Evolutionary conservation across 306 rosid genomes (phyloP).

Genomic region (Cucumis hystrix): DNA sequence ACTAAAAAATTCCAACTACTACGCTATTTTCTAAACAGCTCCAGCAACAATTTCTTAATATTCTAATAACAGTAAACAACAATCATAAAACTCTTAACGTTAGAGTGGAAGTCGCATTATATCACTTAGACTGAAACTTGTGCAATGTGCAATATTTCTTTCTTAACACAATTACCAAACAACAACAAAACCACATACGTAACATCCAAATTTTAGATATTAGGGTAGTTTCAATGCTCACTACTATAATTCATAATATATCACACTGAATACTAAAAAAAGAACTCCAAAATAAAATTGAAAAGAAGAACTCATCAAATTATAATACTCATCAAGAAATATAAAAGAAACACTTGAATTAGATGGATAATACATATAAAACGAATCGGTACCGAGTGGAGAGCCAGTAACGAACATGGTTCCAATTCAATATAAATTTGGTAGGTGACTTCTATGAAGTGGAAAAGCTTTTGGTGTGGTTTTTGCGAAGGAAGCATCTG

Average conservation of each 20-base stretch:
- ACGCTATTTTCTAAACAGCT: background rate
- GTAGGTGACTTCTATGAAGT: slow-evolving; percentile 21
- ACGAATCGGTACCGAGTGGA: slow-evolving; percentile 37
- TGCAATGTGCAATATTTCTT: background rate
- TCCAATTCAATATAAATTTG: slow-evolving; percentile 16
- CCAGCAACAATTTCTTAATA: background rate
- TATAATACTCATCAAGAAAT: background rate
- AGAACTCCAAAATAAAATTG: background rate
- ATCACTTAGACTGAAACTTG: background rate
- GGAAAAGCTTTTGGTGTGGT: slow-evolving; percentile 17
- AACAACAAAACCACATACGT: background rate
- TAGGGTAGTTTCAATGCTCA: background rate
- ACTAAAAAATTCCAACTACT: background rate
- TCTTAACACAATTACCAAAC: background rate
- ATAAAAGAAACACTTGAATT: background rate
- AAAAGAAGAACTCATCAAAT: background rate
- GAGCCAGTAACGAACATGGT: slow-evolving; percentile 51
- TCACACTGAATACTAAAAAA: background rate
- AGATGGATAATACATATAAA: background rate
- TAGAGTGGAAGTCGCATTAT: background rate
- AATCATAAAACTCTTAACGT: background rate
- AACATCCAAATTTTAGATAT: background rate
- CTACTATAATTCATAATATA: background rate
- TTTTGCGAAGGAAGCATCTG: slow-evolving; percentile 37
- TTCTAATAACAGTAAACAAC: background rate